Percentiles rank a stretch among this genome's conserved stretches.
These are phyloP conservation scores for Solanum chacoense DNA, from an alignment of 305 asterid species.

Conservation along the genomic window DNA sequence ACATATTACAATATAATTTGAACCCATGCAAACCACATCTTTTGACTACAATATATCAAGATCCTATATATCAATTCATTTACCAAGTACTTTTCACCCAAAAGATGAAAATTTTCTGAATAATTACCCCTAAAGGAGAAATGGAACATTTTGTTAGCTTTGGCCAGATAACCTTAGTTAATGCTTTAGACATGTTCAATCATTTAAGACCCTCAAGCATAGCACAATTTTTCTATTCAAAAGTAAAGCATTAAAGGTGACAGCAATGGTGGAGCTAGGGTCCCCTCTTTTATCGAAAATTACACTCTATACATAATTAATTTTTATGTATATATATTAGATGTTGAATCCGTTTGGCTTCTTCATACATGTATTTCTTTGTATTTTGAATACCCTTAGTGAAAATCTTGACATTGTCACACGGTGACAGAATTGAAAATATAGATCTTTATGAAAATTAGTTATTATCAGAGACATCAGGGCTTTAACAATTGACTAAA, in stretches of 20 bases:
- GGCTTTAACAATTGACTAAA: neutral
- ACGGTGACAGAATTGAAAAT: neutral
- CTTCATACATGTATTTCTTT: neutral
- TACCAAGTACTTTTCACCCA: neutral
- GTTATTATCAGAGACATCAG: neutral
- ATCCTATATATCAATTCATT: neutral
- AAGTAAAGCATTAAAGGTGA: neutral
- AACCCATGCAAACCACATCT: neutral
- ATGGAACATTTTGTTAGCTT: neutral
- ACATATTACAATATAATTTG: neutral
- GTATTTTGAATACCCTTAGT: neutral
- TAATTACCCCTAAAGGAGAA: neutral
- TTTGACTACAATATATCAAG: neutral
- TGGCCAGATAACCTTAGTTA: neutral
- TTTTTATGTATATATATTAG: neutral
- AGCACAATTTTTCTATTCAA: neutral
- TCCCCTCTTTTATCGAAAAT: neutral
- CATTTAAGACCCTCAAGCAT: neutral
- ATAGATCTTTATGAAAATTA: neutral
- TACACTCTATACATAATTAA: neutral
- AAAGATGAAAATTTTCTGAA: neutral
- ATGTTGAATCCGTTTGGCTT: neutral
- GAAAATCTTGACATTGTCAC: neutral
- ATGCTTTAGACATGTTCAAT: neutral
- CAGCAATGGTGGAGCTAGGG: neutral